phyloP scores from a whole-genome alignment of 805 yeast species.

The Candida nitratophila region DNA sequence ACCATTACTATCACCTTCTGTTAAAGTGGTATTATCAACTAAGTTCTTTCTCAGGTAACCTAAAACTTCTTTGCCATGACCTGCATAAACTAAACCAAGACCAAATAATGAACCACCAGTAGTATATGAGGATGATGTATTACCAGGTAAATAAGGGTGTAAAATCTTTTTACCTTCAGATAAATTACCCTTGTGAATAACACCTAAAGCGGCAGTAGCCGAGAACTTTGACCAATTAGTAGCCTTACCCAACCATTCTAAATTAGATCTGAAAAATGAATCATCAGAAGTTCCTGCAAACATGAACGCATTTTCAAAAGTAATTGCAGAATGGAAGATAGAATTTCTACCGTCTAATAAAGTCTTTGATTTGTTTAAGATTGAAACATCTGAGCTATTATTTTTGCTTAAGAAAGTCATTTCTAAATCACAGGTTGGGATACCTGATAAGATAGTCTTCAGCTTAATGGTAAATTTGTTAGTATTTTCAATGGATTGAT shows the following conservation, averaged over 20 bases:
- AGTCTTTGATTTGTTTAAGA: slow-evolving; percentile 75
- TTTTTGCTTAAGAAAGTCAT: slow-evolving; percentile 82
- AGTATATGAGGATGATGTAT: slow-evolving; percentile 73
- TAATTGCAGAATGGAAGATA: slow-evolving; percentile 90
- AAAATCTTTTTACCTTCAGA: slow-evolving; percentile 83
- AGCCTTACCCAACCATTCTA: slow-evolving; percentile 97
- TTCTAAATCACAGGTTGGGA: slow-evolving; percentile 90
- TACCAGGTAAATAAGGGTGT: slow-evolving; percentile 86
- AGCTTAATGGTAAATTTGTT: slow-evolving; percentile 35
- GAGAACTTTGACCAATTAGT: slow-evolving; percentile 97
- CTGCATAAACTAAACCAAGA: slow-evolving; percentile 89
- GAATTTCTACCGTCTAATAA: slow-evolving; percentile 87
- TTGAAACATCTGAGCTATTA: slow-evolving; percentile 78
- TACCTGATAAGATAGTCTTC: slow-evolving; percentile 73
- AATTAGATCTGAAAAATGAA: slow-evolving; percentile 79
- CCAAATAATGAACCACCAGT: slow-evolving; percentile 96
- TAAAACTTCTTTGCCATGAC: slow-evolving; percentile 85
- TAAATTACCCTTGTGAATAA: slow-evolving; percentile 90
- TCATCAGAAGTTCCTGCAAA: slow-evolving; percentile 97
- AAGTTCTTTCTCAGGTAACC: slow-evolving; percentile 70
- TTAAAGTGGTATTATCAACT: slow-evolving; percentile 43
- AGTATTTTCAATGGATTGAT: slow-evolving; percentile 13
- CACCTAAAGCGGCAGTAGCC: slow-evolving; percentile 97
- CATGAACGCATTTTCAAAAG: slow-evolving; percentile 90
- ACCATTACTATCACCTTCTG: slow-evolving; percentile 11